Evolutionary conservation across 1,284 basidiomycete genomes (phyloP).

Genomic region (Puccinia triticina): DNA sequence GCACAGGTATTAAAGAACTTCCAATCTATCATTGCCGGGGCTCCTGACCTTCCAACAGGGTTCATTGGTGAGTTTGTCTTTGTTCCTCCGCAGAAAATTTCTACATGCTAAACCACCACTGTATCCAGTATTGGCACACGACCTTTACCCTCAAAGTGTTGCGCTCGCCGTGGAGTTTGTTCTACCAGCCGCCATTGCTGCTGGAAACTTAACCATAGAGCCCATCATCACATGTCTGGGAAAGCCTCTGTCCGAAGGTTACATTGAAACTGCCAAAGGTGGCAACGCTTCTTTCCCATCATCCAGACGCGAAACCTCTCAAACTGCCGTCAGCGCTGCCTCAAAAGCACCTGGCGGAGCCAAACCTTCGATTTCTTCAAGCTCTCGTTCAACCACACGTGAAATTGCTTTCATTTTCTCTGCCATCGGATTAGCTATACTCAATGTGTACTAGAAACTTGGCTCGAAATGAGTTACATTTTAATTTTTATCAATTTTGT

Average conservation of each 20-base stretch:
- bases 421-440: not conserved
- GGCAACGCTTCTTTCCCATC: not conserved
- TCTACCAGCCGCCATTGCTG: conserved; percentile 69
- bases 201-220: conserved; percentile 60
- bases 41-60: conserved; percentile 69
- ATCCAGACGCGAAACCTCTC: not conserved
- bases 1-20: conserved; percentile 56
- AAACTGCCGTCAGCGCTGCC: not conserved
- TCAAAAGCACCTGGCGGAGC: not conserved
- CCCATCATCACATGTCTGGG: conserved; percentile 71
- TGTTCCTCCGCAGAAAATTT: not conserved
- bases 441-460: not conserved
- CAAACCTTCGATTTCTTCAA: not conserved
- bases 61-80: conserved; percentile 56
- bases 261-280: conserved; percentile 63
- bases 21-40: conserved; percentile 56
- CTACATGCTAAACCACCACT: not conserved
- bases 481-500: not conserved
- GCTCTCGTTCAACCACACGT: not conserved
- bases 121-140: conserved; percentile 55
- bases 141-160: conserved; percentile 73
- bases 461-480: not conserved
- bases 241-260: conserved; percentile 67
- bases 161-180: conserved; percentile 86
- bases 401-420: not conserved